Conservation (phyloP, 306 rosid genomes). For the Potentilla sterilis region DNA sequence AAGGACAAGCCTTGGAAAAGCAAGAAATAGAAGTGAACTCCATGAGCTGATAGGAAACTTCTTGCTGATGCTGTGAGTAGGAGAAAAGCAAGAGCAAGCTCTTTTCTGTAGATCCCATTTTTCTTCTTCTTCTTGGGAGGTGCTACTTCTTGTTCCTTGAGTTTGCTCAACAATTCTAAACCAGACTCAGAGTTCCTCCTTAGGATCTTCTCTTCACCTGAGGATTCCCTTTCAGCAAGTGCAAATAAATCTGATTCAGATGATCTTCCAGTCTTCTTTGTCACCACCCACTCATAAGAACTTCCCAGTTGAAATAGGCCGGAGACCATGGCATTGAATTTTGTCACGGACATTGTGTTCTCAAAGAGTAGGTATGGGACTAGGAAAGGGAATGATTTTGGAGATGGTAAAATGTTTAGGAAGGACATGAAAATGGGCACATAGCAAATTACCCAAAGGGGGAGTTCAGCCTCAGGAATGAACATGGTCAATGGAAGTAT, state of each 20-base stretch:
- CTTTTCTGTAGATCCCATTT: conserved; percentile 80
- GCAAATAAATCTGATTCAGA: conserved; percentile 88
- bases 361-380: conserved; percentile 93
- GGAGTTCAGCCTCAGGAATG: conserved; percentile 89
- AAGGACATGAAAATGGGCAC: conserved; percentile 88
- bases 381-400: conserved; percentile 87
- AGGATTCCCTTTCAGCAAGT: conserved; percentile 70
- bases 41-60: conserved; percentile 86
- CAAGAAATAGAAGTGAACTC: conserved; percentile 92
- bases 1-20: conserved; percentile 96
- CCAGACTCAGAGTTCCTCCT: conserved; percentile 88
- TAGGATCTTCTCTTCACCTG: conserved; percentile 65
- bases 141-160: conserved; percentile 46
- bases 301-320: conserved; percentile 95
- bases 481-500: conserved; percentile 96
- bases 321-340: conserved; percentile 98
- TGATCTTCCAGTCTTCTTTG: conserved; percentile 94
- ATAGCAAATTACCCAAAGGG: conserved; percentile 96
- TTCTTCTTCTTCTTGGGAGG: conserved; percentile 54
- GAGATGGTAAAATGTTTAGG: conserved; percentile 92
- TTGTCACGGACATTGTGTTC: conserved; percentile 99
- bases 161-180: conserved; percentile 62
- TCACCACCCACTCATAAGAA: conserved; percentile 96
- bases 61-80: conserved; percentile 90
- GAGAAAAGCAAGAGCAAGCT: conserved; percentile 88